These are phyloP conservation scores for Anthoceros angustus DNA, from an alignment of 225 moss, liverwort and hornwort genomes.

Conservation along the genomic window DNA sequence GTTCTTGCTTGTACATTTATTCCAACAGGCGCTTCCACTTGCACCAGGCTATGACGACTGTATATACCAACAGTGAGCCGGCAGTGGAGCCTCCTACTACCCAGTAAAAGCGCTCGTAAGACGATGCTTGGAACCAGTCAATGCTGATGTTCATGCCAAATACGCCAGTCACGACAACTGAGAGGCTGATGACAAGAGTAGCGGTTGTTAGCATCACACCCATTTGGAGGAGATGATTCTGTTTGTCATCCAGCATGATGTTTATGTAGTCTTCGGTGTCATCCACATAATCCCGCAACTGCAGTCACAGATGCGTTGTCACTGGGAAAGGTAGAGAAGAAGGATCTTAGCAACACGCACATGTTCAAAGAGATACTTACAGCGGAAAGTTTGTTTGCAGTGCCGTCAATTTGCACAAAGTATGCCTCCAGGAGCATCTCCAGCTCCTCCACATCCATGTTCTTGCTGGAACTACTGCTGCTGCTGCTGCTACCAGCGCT, in stretches of 20 bases:
- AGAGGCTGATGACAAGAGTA: slow-evolving; percentile 72
- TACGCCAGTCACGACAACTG: slow-evolving; percentile 75
- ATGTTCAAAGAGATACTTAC: slow-evolving; percentile 18
- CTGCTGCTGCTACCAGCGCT: slow-evolving; percentile 34
- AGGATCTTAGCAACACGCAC: background rate
- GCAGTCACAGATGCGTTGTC: slow-evolving; percentile 15
- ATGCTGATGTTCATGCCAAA: slow-evolving; percentile 95
- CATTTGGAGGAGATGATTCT: slow-evolving; percentile 93
- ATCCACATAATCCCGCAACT: slow-evolving; percentile 92
- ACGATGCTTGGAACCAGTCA: slow-evolving; percentile 28
- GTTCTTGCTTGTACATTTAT: slow-evolving; percentile 14
- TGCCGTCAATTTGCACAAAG: slow-evolving; percentile 95
- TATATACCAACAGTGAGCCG: slow-evolving; percentile 52
- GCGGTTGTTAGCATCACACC: slow-evolving; percentile 96
- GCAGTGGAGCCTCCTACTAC: slow-evolving; percentile 35
- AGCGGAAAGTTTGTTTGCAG: slow-evolving; percentile 93
- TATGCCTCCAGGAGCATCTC: slow-evolving; percentile 99
- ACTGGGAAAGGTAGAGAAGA: background rate
- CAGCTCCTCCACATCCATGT: slow-evolving; percentile 86
- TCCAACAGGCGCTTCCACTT: slow-evolving; percentile 88
- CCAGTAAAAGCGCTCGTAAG: slow-evolving; percentile 29
- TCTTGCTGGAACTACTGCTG: slow-evolving; percentile 38
- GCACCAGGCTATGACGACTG: slow-evolving; percentile 69
- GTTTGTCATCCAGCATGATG: slow-evolving; percentile 98
- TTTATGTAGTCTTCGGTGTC: slow-evolving; percentile 99